A percentile compares a stretch with the other conserved stretches of the same genome.
Conservation (phyloP, 2,329 filamentous ascomycete species). For the Tolypocladium pustulatum region DNA sequence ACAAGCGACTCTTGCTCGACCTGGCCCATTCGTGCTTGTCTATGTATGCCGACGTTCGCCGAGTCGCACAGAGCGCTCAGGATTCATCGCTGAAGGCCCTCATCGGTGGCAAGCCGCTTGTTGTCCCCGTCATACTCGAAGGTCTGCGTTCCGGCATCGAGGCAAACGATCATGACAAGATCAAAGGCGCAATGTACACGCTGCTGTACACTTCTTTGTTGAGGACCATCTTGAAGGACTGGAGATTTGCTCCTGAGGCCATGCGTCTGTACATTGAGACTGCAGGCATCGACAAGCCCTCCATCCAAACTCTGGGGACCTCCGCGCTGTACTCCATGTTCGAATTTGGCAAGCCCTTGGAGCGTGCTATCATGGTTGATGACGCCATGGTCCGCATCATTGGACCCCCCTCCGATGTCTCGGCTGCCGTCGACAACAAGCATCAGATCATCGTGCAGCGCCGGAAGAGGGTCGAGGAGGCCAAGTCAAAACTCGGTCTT, state of each 20-base stretch:
- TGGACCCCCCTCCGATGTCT: constrained; percentile 55
- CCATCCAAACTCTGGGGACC: constrained; percentile 80
- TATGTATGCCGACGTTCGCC: constrained; percentile 88
- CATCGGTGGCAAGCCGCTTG: constrained; percentile 75
- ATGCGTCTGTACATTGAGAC: constrained; percentile 86
- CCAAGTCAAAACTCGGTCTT: constrained; percentile 69
- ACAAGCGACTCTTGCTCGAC: constrained; percentile 75
- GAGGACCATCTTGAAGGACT: constrained; percentile 81
- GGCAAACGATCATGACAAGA: constrained; percentile 73
- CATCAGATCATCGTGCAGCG: constrained; percentile 66
- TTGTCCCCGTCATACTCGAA: constrained; percentile 79
- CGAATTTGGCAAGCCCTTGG: constrained; percentile 83
- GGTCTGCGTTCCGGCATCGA: constrained; percentile 70
- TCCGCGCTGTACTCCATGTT: constrained; percentile 76
- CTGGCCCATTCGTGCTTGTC: constrained; percentile 85
- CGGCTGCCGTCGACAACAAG: constrained; percentile 44
- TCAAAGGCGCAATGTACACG: constrained; percentile 91
- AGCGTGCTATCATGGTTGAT: constrained; percentile 77
- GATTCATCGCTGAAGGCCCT: constrained; percentile 90
- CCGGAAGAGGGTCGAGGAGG: constrained; percentile 66
- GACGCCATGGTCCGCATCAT: constrained; percentile 60
- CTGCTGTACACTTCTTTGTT: constrained; percentile 79
- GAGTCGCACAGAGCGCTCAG: constrained; percentile 81
- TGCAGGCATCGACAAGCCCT: constrained; percentile 83
- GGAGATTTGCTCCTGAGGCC: constrained; percentile 86